These are phyloP conservation scores for Polychaeton citri DNA, from an alignment of 2,329 filamentous ascomycete species.

Conservation along the genomic window DNA sequence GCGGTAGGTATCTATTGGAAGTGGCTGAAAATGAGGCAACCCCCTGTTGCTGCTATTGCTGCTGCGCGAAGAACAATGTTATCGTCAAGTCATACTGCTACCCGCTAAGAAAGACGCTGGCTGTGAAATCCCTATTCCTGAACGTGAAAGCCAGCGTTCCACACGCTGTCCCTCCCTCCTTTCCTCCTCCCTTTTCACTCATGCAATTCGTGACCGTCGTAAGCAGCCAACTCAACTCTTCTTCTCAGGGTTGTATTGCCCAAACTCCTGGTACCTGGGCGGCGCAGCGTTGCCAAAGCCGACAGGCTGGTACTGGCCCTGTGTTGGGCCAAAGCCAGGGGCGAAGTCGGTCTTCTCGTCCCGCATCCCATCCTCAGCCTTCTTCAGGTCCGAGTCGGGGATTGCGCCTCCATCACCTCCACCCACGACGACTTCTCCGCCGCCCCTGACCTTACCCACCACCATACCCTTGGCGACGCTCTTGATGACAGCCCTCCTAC, in stretches of 20 bases:
- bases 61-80: too few relatives aligned
- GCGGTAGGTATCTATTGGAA: too few relatives aligned
- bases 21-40: too few relatives aligned
- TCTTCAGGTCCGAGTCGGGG: conserved; percentile 25
- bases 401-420: conserved; percentile 44
- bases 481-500: conserved; percentile 77
- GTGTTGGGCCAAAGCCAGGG: conserved; percentile 5
- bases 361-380: conserved; percentile 6
- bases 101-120: too few relatives aligned
- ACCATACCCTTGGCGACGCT: conserved; percentile 96
- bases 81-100: too few relatives aligned
- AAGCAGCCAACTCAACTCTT: not conserved
- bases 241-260: conserved; percentile 6
- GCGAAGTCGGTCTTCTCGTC: not conserved
- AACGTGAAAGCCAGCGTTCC: too few relatives aligned
- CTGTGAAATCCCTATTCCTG: too few relatives aligned
- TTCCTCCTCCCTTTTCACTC: too few relatives aligned
- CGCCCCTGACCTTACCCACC: conserved; percentile 62
- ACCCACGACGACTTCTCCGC: conserved; percentile 60
- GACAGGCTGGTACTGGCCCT: conserved; percentile 13
- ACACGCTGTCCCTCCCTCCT: too few relatives aligned
- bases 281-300: conserved; percentile 14
- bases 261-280: conserved; percentile 15
- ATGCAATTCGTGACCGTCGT: too few relatives aligned
- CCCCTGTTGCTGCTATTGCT: too few relatives aligned